These are phyloP conservation scores for Lipomyces chichibuensis DNA, from an alignment of 805 yeast genomes.

Conservation along the genomic window DNA sequence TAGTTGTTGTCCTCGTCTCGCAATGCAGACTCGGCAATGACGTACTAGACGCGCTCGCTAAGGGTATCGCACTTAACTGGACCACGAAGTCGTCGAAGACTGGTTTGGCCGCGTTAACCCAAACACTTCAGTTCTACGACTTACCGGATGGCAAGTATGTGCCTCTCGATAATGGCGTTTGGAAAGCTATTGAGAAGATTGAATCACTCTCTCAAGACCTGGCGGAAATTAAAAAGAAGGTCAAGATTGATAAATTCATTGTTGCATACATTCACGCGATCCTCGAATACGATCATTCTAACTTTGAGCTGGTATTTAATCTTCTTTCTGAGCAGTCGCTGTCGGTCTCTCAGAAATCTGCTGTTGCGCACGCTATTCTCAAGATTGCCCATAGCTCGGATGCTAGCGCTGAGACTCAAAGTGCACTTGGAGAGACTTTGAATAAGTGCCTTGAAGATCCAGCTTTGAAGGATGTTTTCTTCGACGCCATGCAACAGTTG, in stretches of 20 bases:
- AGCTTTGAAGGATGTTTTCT: slow-evolving; percentile 20
- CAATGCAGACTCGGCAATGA: slow-evolving; percentile 63
- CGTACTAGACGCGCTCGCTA: slow-evolving; percentile 63
- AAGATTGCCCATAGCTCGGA: slow-evolving; percentile 4
- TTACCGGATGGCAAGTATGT: slow-evolving; percentile 23
- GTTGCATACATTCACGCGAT: slow-evolving; percentile 52
- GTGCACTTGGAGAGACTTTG: slow-evolving; percentile 11
- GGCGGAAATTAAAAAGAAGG: slow-evolving; percentile 37
- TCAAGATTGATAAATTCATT: slow-evolving; percentile 49
- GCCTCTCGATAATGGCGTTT: slow-evolving; percentile 35
- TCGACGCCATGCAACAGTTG: slow-evolving; percentile 28
- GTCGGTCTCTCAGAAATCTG: slow-evolving; percentile 11
- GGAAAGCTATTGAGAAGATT: slow-evolving; percentile 33
- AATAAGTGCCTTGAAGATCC: slow-evolving; percentile 1
- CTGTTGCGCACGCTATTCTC: slow-evolving; percentile 15
- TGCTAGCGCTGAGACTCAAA: background rate
- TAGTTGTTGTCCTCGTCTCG: slow-evolving; percentile 74
- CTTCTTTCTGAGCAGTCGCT: slow-evolving; percentile 11
- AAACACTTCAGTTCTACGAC: slow-evolving; percentile 28
- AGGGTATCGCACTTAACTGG: slow-evolving; percentile 57
- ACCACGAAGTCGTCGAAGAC: slow-evolving; percentile 24
- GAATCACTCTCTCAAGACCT: slow-evolving; percentile 38
- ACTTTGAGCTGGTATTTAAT: slow-evolving; percentile 22
- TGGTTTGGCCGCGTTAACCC: slow-evolving; percentile 32
- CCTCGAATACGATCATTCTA: slow-evolving; percentile 49